A percentile compares a stretch with the other conserved stretches of the same genome.
Conservation (phyloP, 176 grass and related monocot genomes). For the Tuctoria greenei region DNA sequence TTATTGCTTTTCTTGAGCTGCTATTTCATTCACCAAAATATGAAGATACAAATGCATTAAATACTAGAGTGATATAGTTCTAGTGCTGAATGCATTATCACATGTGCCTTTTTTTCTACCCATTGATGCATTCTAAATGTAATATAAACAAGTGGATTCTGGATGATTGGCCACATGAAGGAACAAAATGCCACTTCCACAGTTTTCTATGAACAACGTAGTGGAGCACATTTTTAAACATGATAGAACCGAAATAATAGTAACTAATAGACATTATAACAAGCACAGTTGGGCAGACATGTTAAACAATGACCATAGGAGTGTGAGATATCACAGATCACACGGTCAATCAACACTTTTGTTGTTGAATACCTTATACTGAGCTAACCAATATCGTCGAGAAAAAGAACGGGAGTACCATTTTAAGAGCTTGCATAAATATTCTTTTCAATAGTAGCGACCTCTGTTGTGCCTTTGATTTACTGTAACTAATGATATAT, state of each 20-base stretch:
- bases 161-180: constrained; percentile 18
- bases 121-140: not conserved
- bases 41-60: constrained; percentile 1
- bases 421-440: not conserved
- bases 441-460: constrained; percentile 4
- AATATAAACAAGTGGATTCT: constrained; percentile 16
- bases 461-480: not conserved
- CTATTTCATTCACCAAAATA: not conserved
- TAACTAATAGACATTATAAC: constrained; percentile 4
- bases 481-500: constrained; percentile 26
- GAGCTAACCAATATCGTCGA: no score
- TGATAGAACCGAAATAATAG: not conserved
- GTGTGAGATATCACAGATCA: not conserved
- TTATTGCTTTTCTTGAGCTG: not conserved
- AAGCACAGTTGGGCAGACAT: constrained; percentile 24
- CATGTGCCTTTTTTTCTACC: not conserved
- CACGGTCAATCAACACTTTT: not conserved
- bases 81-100: not conserved
- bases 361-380: constrained; percentile 6
- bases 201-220: not conserved
- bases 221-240: not conserved
- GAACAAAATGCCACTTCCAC: not conserved
- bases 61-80: constrained; percentile 10
- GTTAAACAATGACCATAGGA: not conserved
- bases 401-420: not conserved